Evolutionary conservation across 179 eudicot species (phyloP), one percentile per base, ranked within the genome.

Genomic region (Silene vulgaris): DNA sequence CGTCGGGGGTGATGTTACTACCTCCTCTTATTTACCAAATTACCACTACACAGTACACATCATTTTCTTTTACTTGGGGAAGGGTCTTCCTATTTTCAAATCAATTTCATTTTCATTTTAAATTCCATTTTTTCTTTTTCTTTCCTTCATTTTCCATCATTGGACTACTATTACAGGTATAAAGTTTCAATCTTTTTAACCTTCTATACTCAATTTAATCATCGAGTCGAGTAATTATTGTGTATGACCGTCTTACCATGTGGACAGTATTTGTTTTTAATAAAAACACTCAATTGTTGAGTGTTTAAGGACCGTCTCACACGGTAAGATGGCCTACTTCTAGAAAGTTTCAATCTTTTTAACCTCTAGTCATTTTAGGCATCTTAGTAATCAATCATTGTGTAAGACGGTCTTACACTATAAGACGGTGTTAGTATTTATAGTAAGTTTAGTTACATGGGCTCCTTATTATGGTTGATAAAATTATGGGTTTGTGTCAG

Each of bases 1-100:
- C 77, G 77, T 74, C 43, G 62, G 71, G 12, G 28, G 12, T 74
- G 77, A 74, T 64, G 77, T 64, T 64, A 29, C 57, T 20, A 74
- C 73, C 12, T 35, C 6, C 57, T 8, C 30, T 3, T 16, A 37
- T 13, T 71, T 60, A 35, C 52, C 23, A 20, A 2, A 20, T 13
- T 43, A 19, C 59, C 37, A 3, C n/a, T 50, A 63, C 32, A 26
- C 66, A 26, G 5, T 63, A 43, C 48, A 43, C 48, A 43, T 8
- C 48, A 0, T 63, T 14, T 23, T 63, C 61, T 20, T 64, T 64
- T 45, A 52, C 77, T 74, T 74, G 71, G 77, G 45, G 9, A 26
- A 74, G 23, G 40, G 8, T 74, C 68, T 74, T 74, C 61, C 60
- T 37, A 1, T 45, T 74, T 74, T 74, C 76, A 74, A 74, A 19